Base-by-base conservation (phyloP, 306 rosid species). In the Glycine tomentella region DNA sequence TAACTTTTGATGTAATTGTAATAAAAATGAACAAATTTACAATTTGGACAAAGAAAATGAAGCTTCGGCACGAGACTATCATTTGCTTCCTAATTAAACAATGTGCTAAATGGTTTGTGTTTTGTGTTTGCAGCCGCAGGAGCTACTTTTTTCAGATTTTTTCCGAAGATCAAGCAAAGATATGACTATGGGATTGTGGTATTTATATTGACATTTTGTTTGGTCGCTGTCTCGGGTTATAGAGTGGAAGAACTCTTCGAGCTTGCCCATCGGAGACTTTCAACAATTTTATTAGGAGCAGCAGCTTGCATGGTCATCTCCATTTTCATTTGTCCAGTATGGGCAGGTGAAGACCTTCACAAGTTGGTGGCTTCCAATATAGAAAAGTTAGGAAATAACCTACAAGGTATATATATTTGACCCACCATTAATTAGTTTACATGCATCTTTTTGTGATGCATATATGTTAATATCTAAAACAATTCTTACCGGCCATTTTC, bases 331-430 rank as follows among this genome's bases (percentile, higher is more conserved):
- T 89, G 83, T 75, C 99, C 99, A 0, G 94, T 95, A 2, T 95
- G 99, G 99, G 98, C 99, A 4, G 99, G 98, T 25, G 83, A 88
- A 88, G 97, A 90, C 12, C 95, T 95, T 81, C 98, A 93, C 74
- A 90, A 89, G 4, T 85, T 90, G 61, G 72, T 91, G 14, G 87
- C 94, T 86, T 90, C 94, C 42, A 91, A 91, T 45, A 51, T 91
- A n/a, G 86, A 89, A 55, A 93, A 91, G 81, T 89, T 95, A n/a
- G 96, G 92, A 20, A 89, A 84, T 78, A 90, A 65, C 45, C 85
- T 95, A 9, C 81, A 90, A 88, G 99, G 99, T 92, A 36, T 36
- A 77, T 42, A 15, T 50, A 51, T 44, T 63, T 31, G 45, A 49
- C 2, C 52, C 44, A 6, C 20, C 10, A 5, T 36, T 17, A 4